Conservation (phyloP, 495 filamentous ascomycete genomes). For the Penicillium canariense region DNA sequence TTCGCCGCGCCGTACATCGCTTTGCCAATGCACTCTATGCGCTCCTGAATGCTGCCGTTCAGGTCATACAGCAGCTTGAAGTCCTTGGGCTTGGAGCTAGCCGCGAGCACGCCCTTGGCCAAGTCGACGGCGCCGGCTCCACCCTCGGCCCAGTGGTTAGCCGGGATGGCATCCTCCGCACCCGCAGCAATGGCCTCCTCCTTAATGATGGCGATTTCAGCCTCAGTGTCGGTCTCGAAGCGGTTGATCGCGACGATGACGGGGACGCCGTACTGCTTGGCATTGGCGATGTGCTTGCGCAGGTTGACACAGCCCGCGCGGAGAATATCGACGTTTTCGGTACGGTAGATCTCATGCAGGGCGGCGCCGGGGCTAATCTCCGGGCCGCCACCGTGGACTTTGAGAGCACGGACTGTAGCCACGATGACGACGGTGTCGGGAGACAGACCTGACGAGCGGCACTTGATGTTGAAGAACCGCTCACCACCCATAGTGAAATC, state of each 20-base stretch:
- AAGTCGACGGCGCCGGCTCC: constrained; percentile 88
- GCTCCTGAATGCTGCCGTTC: constrained; percentile 78
- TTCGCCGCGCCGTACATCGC: constrained; percentile 90
- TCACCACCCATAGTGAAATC: constrained; percentile 99
- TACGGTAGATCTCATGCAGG: constrained; percentile 80
- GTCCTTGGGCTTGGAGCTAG: constrained; percentile 80
- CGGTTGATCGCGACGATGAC: constrained; percentile 98
- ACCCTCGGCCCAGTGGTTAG: constrained; percentile 97
- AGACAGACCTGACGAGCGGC: constrained; percentile 85
- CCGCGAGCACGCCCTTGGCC: constrained; percentile 80
- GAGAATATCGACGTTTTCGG: constrained; percentile 89
- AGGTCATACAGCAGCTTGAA: constrained; percentile 86
- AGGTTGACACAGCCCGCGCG: constrained; percentile 89
- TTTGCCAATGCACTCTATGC: constrained; percentile 87
- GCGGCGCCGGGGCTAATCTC: constrained; percentile 83
- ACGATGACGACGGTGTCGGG: constrained; percentile 94
- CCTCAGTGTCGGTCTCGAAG: constrained; percentile 89
- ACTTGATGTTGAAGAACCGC: constrained; percentile 99
- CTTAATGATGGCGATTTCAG: constrained; percentile 82
- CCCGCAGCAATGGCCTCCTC: constrained; percentile 92
- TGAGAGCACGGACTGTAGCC: constrained; percentile 90
- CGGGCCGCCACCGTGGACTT: constrained; percentile 94
- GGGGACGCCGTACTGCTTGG: constrained; percentile 81
- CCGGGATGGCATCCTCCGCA: constrained; percentile 87
- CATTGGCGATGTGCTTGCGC: constrained; percentile 89